A percentile compares a stretch with the other conserved stretches of the same genome.
phyloP scores from a whole-genome alignment of 192 early-diverging fungal genomes.

The Radiomyces spectabilis region DNA sequence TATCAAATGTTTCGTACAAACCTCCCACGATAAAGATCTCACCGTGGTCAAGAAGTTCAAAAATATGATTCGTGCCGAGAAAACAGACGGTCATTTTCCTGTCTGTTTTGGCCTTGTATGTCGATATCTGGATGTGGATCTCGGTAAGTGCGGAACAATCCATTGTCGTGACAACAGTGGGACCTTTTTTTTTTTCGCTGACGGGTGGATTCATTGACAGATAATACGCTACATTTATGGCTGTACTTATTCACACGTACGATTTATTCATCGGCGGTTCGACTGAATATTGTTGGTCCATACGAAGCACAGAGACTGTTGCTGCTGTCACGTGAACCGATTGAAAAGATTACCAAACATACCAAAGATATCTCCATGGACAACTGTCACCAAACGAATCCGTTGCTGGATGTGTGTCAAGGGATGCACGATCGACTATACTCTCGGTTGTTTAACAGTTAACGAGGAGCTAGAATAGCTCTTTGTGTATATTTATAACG shows the following conservation, averaged over 20 bases:
- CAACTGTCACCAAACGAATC: slow-evolving; percentile 57
- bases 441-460: slow-evolving; percentile 74
- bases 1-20: slow-evolving; percentile 47
- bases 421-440: slow-evolving; percentile 75
- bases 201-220: too few relatives aligned
- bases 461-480: too few relatives aligned
- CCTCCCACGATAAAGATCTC: slow-evolving; percentile 2
- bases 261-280: slow-evolving; percentile 79
- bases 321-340: slow-evolving; percentile 44
- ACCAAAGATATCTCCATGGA: slow-evolving; percentile 43
- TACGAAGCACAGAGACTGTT: slow-evolving; percentile 78
- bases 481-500: too few relatives aligned
- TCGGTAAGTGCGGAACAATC: slow-evolving; percentile 31
- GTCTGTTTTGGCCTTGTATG: slow-evolving; percentile 73
- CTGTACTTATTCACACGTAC: slow-evolving; percentile 83
- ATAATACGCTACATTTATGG: slow-evolving; percentile 64
- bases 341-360: slow-evolving; percentile 37
- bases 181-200: too few relatives aligned
- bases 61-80: slow-evolving; percentile 20
- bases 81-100: slow-evolving; percentile 66
- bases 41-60: slow-evolving; percentile 27
- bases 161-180: too few relatives aligned
- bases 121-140: slow-evolving; percentile 39
- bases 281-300: slow-evolving; percentile 85
- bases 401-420: slow-evolving; percentile 65